Base-by-base conservation (phyloP, 2,329 filamentous ascomycete species). In the Trichoderma endophyticum region DNA sequence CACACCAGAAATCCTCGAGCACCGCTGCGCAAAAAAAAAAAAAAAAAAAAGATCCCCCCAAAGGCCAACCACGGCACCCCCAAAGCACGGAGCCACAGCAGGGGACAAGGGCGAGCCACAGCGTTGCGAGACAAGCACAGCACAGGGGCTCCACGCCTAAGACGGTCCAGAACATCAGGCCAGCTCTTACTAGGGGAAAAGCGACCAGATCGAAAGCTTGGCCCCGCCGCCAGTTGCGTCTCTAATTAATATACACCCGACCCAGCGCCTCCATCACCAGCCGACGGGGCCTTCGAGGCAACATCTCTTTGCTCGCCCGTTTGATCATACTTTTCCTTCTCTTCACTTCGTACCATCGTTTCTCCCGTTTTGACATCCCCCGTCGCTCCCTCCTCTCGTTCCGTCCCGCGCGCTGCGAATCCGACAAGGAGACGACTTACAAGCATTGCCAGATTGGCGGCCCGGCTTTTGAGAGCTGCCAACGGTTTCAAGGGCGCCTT, bases 171-270 rank as follows among this genome's bases (percentile, higher is more conserved):
- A 72, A 72, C 71, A 71, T 54, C 32, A 64, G 59, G 61, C 43
- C 56, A 60, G 59, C 43, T 59, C 21, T 39, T 72, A 59, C 71
- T 71, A 63, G 32, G 63, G 63, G 26, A 71, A 67, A 59, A 64
- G 57, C 48, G 59, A 63, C 71, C 71, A 69, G 71, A 72, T 72
- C 65, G 66, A 34, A 59, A 62, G 57, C 65, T 72, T 70, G 71
- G 71, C 71, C 65, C 70, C 70, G 70, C 70, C 64, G 65, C 48
- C 61, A 57, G 60, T 39, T 71, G 63, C 64, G 36, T 61, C 63
- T 68, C 56, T 72, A 70, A 72, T 70, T 72, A 72, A 72, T 72
- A 72, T 70, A 70, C 71, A 65, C 61, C 71, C 57, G 57, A 30
- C 34, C 66, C 65, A 69, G 64, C 71, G 57, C 65, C 63, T 63